Evolutionary conservation across 1,284 basidiomycete genomes (phyloP), one percentile per base, ranked within the genome.

Genomic region (Waitea zeae): DNA sequence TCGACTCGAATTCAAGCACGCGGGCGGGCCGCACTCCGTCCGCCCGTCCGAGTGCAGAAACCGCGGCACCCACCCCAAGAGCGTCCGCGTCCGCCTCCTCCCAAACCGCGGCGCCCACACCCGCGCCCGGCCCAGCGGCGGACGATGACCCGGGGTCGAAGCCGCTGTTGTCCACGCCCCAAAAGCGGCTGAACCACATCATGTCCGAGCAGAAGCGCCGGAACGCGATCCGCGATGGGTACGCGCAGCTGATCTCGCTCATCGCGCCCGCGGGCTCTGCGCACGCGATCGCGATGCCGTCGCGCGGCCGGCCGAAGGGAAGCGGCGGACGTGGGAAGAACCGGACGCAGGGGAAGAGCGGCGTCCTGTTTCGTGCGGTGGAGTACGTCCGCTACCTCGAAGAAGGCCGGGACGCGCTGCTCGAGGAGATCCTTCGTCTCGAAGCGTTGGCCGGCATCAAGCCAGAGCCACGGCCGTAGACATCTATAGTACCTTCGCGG

Each of bases 121-220:
- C 26, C 32, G 17, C 13, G 7, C 26, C 26, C 7, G 12, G 12
- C 19, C 9, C 15, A 7, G 30, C 12, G 9, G n/a, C 30, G 7
- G 30, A 7, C 11, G 15, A 7, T 14, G 30, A 7, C n/a, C 59
- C 61, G 36, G n/a, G n/a, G n/a, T 37, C 57, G 17, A 76, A 76
- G 42, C 60, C 71, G 0, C 62, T 86, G 6, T 63, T 90, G 15
- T 80, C 82, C 6, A 77, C 74, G 6, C 83, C 82, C 0, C 86
- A 90, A 51, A 90, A 90, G 52, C 72, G 87, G 18, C 70, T 87
- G n/a, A 90, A 90, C 51, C 86, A 90, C 57, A 90, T 90, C 59
- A 77, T 87, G 62, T 86, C 80, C 9, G 86, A 90, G 56, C 87
- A 90, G 55, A 88, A 87, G 52, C 74, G 86, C 2, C 69, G 86